Conservation (phyloP, 2,329 filamentous ascomycete species). For the Aspergillus amoenus region DNA sequence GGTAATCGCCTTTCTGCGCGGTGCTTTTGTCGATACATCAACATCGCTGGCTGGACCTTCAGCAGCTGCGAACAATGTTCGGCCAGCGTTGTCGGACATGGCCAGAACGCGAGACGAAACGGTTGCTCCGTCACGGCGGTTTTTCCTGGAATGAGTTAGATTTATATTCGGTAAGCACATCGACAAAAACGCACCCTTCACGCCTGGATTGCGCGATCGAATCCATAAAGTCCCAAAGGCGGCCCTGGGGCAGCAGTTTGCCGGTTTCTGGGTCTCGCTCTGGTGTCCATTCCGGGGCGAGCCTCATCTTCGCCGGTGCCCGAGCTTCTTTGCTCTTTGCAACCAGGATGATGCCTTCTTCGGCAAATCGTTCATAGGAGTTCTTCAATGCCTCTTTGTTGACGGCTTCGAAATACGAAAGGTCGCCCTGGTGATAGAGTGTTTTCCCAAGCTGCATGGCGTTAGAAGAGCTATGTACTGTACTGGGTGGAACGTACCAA, state of each 20-base stretch:
- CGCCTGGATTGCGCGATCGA: slow-evolving; percentile 77
- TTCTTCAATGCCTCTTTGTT: slow-evolving; percentile 98
- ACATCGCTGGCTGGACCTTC: slow-evolving; percentile 26
- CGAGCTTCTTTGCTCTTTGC: slow-evolving; percentile 62
- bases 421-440: slow-evolving; percentile 92
- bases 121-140: slow-evolving; percentile 86
- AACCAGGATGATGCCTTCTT: slow-evolving; percentile 82
- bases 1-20: slow-evolving; percentile 38
- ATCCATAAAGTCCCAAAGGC: slow-evolving; percentile 89
- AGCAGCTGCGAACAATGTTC: slow-evolving; percentile 58
- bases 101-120: slow-evolving; percentile 78
- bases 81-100: slow-evolving; percentile 72
- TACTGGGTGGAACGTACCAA: slow-evolving; percentile 53
- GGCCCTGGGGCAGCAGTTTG: slow-evolving; percentile 66
- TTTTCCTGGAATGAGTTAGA: slow-evolving; percentile 58
- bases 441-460: slow-evolving; percentile 78
- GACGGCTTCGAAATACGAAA: slow-evolving; percentile 96
- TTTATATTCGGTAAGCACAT: neutral
- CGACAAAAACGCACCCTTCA: slow-evolving; percentile 60
- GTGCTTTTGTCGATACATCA: slow-evolving; percentile 35
- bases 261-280: slow-evolving; percentile 62
- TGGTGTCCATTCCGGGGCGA: slow-evolving; percentile 75
- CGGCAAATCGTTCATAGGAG: slow-evolving; percentile 80
- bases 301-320: slow-evolving; percentile 52
- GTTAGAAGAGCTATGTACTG: slow-evolving; percentile 1